Conservation (phyloP, 345 rosid species). For the Geranium brycei region DNA sequence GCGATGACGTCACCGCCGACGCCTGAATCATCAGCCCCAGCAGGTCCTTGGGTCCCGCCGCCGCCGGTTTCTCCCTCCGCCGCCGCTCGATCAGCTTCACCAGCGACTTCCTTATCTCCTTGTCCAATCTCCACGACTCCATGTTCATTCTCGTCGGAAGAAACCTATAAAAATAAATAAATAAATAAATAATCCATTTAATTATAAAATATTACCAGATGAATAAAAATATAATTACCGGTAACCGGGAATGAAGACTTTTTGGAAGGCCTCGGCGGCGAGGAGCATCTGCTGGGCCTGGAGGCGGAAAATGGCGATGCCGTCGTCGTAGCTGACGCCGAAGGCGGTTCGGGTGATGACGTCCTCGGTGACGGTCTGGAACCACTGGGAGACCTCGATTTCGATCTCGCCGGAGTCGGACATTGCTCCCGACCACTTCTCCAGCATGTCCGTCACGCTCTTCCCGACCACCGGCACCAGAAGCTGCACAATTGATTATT, state of each 20-base stretch:
- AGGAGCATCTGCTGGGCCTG: conserved; percentile 65
- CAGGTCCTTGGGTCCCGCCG: conserved; percentile 28
- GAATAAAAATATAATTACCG: conserved; percentile 23
- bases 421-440: conserved; percentile 33
- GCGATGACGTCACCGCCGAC: conserved; percentile 6
- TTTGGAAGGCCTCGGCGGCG: conserved; percentile 58
- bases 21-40: conserved; percentile 52
- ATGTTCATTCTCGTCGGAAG: conserved; percentile 61
- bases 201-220: no score
- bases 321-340: conserved; percentile 69
- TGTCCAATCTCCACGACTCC: conserved; percentile 60
- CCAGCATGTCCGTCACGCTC: conserved; percentile 40
- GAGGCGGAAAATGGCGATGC: conserved; percentile 52
- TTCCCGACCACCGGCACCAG: conserved; percentile 46
- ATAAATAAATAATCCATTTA: no score
- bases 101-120: conserved; percentile 47
- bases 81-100: conserved; percentile 38
- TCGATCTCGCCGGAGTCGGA: conserved; percentile 28
- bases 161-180: conserved; percentile 12
- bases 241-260: conserved; percentile 59
- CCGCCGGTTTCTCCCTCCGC: conserved; percentile 12
- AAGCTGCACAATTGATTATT: no score
- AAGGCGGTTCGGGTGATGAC: conserved; percentile 67
- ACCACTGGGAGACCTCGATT: conserved; percentile 51
- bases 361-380: conserved; percentile 58